These are phyloP conservation scores for Cytospora chrysosperma DNA, from an alignment of 2,329 filamentous ascomycete species.

Conservation along the genomic window DNA sequence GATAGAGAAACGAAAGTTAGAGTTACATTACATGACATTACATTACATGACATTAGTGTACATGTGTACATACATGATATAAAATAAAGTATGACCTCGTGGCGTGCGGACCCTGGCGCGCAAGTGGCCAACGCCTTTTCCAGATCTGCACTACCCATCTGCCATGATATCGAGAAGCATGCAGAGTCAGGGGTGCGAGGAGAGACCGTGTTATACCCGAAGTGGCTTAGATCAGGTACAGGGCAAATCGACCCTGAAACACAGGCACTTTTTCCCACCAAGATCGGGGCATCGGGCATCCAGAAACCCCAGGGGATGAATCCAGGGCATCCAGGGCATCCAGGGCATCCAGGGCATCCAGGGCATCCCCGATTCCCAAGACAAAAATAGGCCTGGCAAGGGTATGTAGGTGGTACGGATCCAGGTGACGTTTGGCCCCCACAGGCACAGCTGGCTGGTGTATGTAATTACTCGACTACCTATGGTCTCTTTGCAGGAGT, in stretches of 20 bases:
- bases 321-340: background rate
- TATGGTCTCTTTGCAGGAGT: too few relatives aligned
- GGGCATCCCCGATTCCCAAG: background rate
- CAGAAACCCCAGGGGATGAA: background rate
- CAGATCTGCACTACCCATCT: background rate
- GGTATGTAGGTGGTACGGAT: background rate
- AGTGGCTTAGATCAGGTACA: conserved; percentile 29
- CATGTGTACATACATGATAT: too few relatives aligned
- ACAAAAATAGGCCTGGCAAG: background rate
- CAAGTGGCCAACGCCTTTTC: background rate
- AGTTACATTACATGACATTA: background rate
- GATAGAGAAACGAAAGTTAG: background rate
- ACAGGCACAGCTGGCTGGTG: background rate
- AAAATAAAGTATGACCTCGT: background rate
- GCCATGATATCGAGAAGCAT: background rate
- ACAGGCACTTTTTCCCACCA: conserved; percentile 15
- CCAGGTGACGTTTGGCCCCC: background rate
- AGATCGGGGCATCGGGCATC: background rate
- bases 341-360: background rate
- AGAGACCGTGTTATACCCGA: conserved; percentile 20
- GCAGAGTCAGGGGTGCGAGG: background rate
- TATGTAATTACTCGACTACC: too few relatives aligned
- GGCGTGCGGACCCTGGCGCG: background rate
- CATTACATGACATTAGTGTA: too few relatives aligned
- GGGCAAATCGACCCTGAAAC: conserved; percentile 22